Conservation (phyloP, 345 rosid species). For the Eucalyptus paniculata region DNA sequence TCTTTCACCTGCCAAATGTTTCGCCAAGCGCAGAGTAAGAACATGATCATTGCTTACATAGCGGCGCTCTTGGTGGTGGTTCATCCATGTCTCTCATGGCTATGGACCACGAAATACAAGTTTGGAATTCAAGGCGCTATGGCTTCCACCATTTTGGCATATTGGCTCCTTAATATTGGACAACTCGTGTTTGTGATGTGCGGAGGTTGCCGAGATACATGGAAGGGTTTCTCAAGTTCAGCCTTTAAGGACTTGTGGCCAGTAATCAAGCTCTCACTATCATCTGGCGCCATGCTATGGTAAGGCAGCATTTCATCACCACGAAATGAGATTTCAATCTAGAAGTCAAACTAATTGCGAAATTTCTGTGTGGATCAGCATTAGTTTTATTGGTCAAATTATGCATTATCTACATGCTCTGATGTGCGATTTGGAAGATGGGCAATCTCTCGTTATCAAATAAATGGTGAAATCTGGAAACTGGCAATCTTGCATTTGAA, state of each 20-base stretch:
- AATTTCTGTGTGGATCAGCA: background rate
- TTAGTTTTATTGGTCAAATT: background rate
- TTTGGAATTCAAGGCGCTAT: conserved; percentile 59
- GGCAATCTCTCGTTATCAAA: background rate
- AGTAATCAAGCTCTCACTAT: conserved; percentile 50
- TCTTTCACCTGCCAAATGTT: conserved; percentile 74
- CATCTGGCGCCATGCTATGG: conserved; percentile 85
- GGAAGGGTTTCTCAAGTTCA: conserved; percentile 56
- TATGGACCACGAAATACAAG: conserved; percentile 27
- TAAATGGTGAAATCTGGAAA: background rate
- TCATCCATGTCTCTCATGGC: conserved; percentile 55
- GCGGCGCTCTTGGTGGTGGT: conserved; percentile 24
- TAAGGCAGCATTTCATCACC: background rate
- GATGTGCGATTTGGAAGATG: background rate
- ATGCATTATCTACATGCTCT: background rate
- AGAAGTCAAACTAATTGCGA: background rate
- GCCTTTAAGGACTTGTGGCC: conserved; percentile 71
- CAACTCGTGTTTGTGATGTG: conserved; percentile 45
- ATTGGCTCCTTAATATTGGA: conserved; percentile 67
- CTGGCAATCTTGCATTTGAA: background rate
- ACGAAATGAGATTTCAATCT: background rate
- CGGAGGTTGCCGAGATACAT: conserved; percentile 56
- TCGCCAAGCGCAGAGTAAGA: conserved; percentile 77
- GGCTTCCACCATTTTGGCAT: conserved; percentile 48
- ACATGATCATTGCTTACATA: conserved; percentile 49